These are phyloP conservation scores for Ambrosia artemisiifolia DNA, from an alignment of 129 eudicot species.

Conservation along the genomic window DNA sequence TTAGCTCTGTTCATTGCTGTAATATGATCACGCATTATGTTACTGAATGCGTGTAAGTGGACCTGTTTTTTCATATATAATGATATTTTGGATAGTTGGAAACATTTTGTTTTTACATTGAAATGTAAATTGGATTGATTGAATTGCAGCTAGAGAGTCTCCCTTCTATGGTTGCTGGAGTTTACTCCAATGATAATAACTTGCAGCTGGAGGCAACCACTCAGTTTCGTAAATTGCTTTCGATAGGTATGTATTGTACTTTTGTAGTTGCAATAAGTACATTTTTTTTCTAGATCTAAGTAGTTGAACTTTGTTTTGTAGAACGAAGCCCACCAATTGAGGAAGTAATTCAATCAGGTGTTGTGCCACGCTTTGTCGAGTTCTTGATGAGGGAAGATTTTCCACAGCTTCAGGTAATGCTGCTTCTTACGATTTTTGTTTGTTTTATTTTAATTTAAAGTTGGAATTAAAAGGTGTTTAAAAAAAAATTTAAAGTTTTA, in stretches of 20 bases:
- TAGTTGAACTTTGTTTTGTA: constrained; percentile 13
- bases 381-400: constrained; percentile 69
- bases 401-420: constrained; percentile 74
- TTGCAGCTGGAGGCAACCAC: constrained; percentile 87
- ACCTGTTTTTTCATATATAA: background rate
- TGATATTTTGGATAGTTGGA: background rate
- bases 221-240: constrained; percentile 80
- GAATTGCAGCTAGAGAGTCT: constrained; percentile 69
- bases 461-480: too few relatives aligned
- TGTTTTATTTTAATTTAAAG: background rate
- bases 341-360: constrained; percentile 83
- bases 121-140: background rate
- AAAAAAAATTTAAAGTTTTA: background rate
- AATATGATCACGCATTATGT: background rate
- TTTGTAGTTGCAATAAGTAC: background rate
- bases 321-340: constrained; percentile 85
- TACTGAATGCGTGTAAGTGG: background rate
- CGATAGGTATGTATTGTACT: constrained; percentile 51
- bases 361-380: constrained; percentile 82
- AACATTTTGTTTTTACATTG: background rate
- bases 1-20: background rate
- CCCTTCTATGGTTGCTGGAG: constrained; percentile 71
- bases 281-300: background rate
- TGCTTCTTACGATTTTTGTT: background rate
- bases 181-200: constrained; percentile 52